Percentiles rank a stretch among this genome's conserved stretches.
These are phyloP conservation scores for Saccharomyces hybrid DNA, from an alignment of 1,139 yeast species.

Conservation along the genomic window DNA sequence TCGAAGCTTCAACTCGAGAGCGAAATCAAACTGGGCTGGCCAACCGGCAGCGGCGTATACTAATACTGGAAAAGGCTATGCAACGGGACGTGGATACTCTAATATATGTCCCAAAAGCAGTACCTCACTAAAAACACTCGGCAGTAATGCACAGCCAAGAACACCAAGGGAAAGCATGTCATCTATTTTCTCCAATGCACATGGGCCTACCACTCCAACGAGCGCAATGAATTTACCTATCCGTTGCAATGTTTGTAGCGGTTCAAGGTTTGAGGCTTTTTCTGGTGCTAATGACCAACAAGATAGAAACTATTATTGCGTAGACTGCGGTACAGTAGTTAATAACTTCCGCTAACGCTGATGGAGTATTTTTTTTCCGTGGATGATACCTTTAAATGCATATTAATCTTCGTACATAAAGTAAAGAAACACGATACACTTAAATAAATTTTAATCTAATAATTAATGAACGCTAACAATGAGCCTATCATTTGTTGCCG, in stretches of 20 bases:
- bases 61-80: neutral
- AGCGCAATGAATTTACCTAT: constrained; percentile 10
- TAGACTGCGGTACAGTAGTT: constrained; percentile 34
- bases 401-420: neutral
- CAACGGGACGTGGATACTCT: constrained; percentile 1
- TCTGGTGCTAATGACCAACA: constrained; percentile 6
- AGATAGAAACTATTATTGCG: constrained; percentile 22
- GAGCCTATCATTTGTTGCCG: neutral
- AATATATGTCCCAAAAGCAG: constrained; percentile 9
- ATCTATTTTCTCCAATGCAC: constrained; percentile 5
- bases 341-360: constrained; percentile 17
- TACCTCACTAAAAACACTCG: constrained; percentile 15
- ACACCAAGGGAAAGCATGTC: constrained; percentile 10
- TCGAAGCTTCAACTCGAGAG: constrained; percentile 3
- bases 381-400: neutral
- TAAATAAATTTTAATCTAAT: neutral
- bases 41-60: neutral
- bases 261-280: constrained; percentile 30
- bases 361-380: neutral
- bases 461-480: neutral
- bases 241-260: constrained; percentile 34
- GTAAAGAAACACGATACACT: neutral
- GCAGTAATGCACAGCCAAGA: constrained; percentile 6
- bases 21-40: neutral
- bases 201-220: constrained; percentile 3